Evolutionary conservation across 257 asterid species (phyloP).

Genomic region (Salvia miltiorrhiza): DNA sequence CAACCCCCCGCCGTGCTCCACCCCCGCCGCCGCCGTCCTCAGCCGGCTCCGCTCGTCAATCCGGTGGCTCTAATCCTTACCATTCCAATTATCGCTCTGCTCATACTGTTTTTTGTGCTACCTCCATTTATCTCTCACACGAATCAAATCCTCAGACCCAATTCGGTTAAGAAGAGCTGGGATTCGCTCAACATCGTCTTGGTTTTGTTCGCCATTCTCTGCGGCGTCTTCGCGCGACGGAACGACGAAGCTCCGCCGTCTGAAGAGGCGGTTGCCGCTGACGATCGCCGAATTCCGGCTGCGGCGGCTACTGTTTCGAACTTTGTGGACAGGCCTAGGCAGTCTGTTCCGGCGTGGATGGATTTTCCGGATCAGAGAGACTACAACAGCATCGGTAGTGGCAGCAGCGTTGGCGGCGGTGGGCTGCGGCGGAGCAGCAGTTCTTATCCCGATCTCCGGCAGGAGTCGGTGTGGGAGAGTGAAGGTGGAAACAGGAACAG

Average conservation of each 20-base stretch:
- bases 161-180: slow-evolving; percentile 72
- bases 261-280: slow-evolving; percentile 7
- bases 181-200: slow-evolving; percentile 58
- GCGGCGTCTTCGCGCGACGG: slow-evolving; percentile 68
- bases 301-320: slow-evolving; percentile 18
- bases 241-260: slow-evolving; percentile 50
- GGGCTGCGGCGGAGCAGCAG: slow-evolving; percentile 67
- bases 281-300: background rate
- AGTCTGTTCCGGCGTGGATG: slow-evolving; percentile 39
- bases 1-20: slow-evolving; percentile 37
- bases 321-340: slow-evolving; percentile 20
- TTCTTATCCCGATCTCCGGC: slow-evolving; percentile 83
- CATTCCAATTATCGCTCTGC: slow-evolving; percentile 40
- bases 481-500: slow-evolving; percentile 41
- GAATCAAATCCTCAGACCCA: slow-evolving; percentile 51
- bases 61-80: slow-evolving; percentile 56
- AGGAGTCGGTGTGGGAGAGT: slow-evolving; percentile 47
- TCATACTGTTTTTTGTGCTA: slow-evolving; percentile 41
- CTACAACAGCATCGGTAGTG: slow-evolving; percentile 17
- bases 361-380: slow-evolving; percentile 34
- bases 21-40: slow-evolving; percentile 58
- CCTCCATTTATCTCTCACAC: slow-evolving; percentile 62
- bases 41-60: slow-evolving; percentile 43
- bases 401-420: slow-evolving; percentile 15
- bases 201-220: slow-evolving; percentile 67